These are phyloP conservation scores for Claviceps monticola DNA, from an alignment of 2,329 filamentous ascomycete genomes.

Conservation along the genomic window DNA sequence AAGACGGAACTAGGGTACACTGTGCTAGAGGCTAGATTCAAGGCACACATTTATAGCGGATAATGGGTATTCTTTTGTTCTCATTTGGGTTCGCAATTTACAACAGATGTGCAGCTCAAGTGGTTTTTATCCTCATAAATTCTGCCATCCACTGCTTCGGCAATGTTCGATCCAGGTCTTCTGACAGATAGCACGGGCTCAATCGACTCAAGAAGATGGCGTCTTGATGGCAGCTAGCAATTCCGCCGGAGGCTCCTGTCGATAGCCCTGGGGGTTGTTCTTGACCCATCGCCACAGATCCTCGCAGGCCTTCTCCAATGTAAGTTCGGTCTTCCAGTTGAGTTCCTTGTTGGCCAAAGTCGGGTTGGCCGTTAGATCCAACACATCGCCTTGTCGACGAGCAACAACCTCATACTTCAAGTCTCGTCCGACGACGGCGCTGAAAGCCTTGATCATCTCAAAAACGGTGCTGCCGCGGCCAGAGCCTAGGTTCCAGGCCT, in stretches of 20 bases:
- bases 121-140: neutral
- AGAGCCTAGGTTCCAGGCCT: constrained; percentile 93
- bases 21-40: neutral
- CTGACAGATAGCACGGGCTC: neutral
- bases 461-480: constrained; percentile 91
- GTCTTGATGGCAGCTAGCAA: constrained; percentile 53
- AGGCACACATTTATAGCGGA: neutral
- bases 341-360: constrained; percentile 77
- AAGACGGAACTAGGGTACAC: neutral
- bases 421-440: constrained; percentile 68
- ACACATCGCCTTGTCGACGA: constrained; percentile 75
- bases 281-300: constrained; percentile 95
- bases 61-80: neutral
- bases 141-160: neutral
- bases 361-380: constrained; percentile 89
- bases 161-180: neutral
- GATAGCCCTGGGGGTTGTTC: constrained; percentile 93
- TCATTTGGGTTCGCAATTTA: neutral
- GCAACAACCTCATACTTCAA: constrained; percentile 76
- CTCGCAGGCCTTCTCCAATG: constrained; percentile 82
- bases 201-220: constrained; percentile 9
- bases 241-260: constrained; percentile 76
- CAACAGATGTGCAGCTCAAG: neutral
- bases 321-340: constrained; percentile 79
- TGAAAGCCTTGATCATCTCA: constrained; percentile 95